phyloP scores from a whole-genome alignment of 1,284 basidiomycete genomes.

The Puccinia coronata region DNA sequence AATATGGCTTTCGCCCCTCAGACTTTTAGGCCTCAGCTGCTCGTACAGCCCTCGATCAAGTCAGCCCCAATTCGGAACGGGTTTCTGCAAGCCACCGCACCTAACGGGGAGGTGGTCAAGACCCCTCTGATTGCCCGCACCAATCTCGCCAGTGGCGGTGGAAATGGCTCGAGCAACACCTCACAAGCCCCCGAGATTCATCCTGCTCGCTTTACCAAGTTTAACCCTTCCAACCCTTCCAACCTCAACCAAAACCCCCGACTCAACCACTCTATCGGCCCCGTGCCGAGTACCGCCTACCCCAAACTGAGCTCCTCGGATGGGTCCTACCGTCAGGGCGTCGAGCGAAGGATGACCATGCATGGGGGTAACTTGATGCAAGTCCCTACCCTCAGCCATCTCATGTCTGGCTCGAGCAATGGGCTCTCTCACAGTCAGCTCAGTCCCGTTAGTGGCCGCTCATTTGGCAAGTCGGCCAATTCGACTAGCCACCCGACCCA shows the following conservation, averaged over 20 bases:
- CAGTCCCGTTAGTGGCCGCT: background rate
- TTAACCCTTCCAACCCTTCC: too few relatives aligned
- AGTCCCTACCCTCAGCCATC: slow-evolving; percentile 35
- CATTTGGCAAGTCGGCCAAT: background rate
- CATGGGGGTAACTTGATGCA: slow-evolving; percentile 19
- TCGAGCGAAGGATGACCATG: slow-evolving; percentile 44
- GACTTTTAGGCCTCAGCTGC: slow-evolving; percentile 25
- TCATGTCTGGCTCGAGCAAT: background rate
- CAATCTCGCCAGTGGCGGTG: slow-evolving; percentile 16
- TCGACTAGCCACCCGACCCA: background rate
- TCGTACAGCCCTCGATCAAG: slow-evolving; percentile 32
- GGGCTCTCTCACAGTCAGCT: background rate
- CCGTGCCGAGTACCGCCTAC: background rate
- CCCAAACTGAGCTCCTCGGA: background rate
- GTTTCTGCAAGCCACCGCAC: slow-evolving; percentile 39
- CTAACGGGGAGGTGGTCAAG: slow-evolving; percentile 37
- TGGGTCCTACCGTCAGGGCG: background rate
- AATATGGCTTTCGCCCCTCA: slow-evolving; percentile 35
- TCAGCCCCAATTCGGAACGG: slow-evolving; percentile 38
- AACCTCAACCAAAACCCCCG: slow-evolving; percentile 18
- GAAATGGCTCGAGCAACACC: background rate
- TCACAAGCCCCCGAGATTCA: background rate
- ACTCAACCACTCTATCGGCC: background rate
- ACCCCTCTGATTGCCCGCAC: slow-evolving; percentile 40
- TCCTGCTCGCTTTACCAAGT: background rate